phyloP scores from a whole-genome alignment of 202 grass and related monocot species.

The Zizania palustris region DNA sequence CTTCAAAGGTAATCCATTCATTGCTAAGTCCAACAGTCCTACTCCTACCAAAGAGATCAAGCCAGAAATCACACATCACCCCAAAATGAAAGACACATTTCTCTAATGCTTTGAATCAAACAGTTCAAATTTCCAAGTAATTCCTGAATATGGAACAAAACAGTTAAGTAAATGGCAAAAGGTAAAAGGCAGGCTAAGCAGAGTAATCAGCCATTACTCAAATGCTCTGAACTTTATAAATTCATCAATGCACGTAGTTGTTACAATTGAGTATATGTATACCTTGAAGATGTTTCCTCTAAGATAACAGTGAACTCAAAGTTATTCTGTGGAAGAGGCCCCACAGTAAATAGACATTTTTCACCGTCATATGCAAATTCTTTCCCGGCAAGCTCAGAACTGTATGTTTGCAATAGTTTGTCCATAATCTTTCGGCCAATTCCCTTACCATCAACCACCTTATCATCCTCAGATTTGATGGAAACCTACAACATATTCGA shows the following conservation, averaged over 20 bases:
- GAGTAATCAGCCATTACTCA: background rate
- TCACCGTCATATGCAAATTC: conserved; percentile 90
- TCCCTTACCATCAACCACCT: conserved; percentile 64
- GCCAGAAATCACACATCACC: background rate
- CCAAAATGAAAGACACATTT: background rate
- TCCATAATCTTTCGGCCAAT: conserved; percentile 71
- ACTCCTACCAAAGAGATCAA: conserved; percentile 1
- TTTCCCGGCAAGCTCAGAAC: conserved; percentile 79
- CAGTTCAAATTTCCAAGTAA: background rate
- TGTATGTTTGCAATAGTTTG: conserved; percentile 75
- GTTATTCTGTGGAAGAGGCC: conserved; percentile 77
- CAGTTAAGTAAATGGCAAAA: conserved; percentile 11
- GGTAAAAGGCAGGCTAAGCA: conserved; percentile 6
- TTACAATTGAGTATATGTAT: conserved; percentile 11
- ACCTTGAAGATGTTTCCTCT: conserved; percentile 78
- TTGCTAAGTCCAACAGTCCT: background rate
- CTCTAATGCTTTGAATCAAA: background rate
- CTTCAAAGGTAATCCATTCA: background rate
- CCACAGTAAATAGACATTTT: conserved; percentile 86
- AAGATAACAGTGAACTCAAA: conserved; percentile 81
- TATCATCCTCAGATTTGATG: conserved; percentile 74
- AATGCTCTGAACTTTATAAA: conserved; percentile 19
- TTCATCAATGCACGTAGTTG: conserved; percentile 3
- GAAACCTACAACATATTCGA: conserved; percentile 52
- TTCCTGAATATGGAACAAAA: conserved; percentile 18